A percentile compares a stretch with the other conserved stretches of the same genome.
Evolutionary conservation across 2,329 filamentous ascomycete genomes (phyloP).

Genomic region (Botryosphaeria dothidea): DNA sequence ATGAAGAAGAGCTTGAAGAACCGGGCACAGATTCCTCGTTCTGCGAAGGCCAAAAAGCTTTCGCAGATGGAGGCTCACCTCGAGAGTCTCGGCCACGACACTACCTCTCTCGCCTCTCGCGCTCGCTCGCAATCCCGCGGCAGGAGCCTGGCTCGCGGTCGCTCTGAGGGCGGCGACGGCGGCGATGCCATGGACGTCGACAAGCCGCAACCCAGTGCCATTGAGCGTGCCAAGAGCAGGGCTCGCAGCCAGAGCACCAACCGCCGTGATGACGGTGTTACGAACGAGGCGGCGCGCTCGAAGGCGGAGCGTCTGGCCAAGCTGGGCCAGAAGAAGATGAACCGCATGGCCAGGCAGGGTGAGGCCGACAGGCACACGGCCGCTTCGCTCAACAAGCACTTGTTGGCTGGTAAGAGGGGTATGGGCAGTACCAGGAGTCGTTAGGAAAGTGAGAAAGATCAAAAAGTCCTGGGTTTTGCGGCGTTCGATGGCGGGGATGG

Average conservation of each 20-base stretch:
- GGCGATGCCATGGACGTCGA: constrained; percentile 73
- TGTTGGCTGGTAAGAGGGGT: constrained; percentile 89
- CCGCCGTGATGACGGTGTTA: constrained; percentile 75
- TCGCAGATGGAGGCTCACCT: constrained; percentile 86
- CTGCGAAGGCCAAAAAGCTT: constrained; percentile 75
- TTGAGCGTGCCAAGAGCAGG: constrained; percentile 68
- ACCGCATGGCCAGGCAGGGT: constrained; percentile 94
- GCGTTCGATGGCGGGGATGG: constrained; percentile 9
- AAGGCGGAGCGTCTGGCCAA: constrained; percentile 88
- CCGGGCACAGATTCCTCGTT: constrained; percentile 86
- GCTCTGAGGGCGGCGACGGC: constrained; percentile 50
- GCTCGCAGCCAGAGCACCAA: constrained; percentile 66
- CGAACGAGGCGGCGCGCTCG: constrained; percentile 62
- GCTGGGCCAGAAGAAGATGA: constrained; percentile 96
- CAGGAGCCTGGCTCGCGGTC: constrained; percentile 66
- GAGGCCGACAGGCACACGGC: constrained; percentile 91
- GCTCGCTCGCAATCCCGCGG: constrained; percentile 73
- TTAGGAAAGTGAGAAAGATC: constrained; percentile 24
- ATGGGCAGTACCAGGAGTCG: constrained; percentile 80
- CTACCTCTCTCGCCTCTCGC: constrained; percentile 70
- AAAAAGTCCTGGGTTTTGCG: background rate
- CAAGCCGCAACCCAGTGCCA: constrained; percentile 29
- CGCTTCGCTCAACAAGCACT: constrained; percentile 81
- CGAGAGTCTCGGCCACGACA: constrained; percentile 82
- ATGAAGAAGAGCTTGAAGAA: constrained; percentile 98